Evolutionary conservation across 345 rosid genomes (phyloP), one percentile per base, ranked within the genome.

Genomic region (Pseudoturritis turrita): DNA sequence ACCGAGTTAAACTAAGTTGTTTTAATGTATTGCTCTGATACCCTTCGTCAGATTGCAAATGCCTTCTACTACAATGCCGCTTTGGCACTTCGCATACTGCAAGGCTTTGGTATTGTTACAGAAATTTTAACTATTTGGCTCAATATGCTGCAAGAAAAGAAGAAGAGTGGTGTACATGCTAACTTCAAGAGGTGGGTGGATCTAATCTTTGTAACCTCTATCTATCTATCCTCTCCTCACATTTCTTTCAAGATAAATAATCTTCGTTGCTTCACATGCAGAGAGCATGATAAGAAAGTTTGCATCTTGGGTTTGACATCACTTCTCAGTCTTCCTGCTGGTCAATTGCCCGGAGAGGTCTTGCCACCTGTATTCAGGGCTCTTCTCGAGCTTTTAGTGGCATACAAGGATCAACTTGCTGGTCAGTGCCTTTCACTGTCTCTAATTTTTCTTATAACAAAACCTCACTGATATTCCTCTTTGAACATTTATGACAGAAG

Each of bases 251-350:
- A 56, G 6, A 21, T 43, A 33, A 19, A 51, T 58, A 29, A 36
- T 29, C 2, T 53, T 62, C 15, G 56, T 58, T 36, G 53, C 49
- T 64, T 77, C 37, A 56, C 25, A 13, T 72, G 68, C 90, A 96
- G 99, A 82, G 98, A 86, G 60, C 90, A 96, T 77, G 96, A 89
- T 74, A 96, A 96, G 82, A 96, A 96, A 79, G 95, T 96, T 51
- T 96, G 99, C 84, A 86, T 95, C 83, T 82, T 96, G 88, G 99
- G 99, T 14, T 82, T 96, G 84, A 85, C 87, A 25, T 86, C 99
- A 68, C 81, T 96, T 26, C 86, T 96, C 74, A 85, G 81, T 44
- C 95, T 92, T 71, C 93, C 99, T 7, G 83, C 82, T 25, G 88
- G 82, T 60, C 99, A 87, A 67, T 83, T 92, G 46, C 87, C 95